phyloP scores from a whole-genome alignment of 345 rosid genomes.

The Crucihimalaya himalaica region DNA sequence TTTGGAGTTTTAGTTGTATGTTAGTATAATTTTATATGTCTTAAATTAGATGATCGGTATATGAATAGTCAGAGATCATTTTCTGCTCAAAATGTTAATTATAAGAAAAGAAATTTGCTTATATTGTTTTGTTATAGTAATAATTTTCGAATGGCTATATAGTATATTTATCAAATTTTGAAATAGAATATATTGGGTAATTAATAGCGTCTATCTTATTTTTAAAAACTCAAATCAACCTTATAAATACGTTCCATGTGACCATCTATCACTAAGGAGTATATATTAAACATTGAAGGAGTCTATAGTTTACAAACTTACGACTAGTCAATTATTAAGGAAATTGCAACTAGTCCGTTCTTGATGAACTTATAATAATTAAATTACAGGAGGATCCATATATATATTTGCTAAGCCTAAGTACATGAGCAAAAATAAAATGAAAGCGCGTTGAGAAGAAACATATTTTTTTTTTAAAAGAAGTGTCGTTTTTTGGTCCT shows the following conservation, averaged over 20 bases:
- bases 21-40: no score
- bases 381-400: background rate
- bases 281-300: background rate
- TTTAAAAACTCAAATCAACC: background rate
- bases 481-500: slow-evolving; percentile 26
- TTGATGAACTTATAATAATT: background rate
- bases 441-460: slow-evolving; percentile 36
- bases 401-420: background rate
- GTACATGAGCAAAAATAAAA: slow-evolving; percentile 17
- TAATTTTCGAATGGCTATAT: no score
- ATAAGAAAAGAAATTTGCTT: no score
- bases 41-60: no score
- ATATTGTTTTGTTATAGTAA: no score
- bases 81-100: no score
- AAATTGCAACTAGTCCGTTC: slow-evolving; percentile 9
- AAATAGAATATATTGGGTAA: no score
- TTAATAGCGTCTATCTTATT: no score
- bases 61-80: no score
- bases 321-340: background rate
- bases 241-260: slow-evolving; percentile 26
- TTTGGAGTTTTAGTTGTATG: background rate
- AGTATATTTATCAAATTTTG: no score
- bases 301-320: slow-evolving; percentile 1
- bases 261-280: background rate
- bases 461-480: background rate